phyloP scores from a whole-genome alignment of 306 rosid genomes.

The Castanea sativa region DNA sequence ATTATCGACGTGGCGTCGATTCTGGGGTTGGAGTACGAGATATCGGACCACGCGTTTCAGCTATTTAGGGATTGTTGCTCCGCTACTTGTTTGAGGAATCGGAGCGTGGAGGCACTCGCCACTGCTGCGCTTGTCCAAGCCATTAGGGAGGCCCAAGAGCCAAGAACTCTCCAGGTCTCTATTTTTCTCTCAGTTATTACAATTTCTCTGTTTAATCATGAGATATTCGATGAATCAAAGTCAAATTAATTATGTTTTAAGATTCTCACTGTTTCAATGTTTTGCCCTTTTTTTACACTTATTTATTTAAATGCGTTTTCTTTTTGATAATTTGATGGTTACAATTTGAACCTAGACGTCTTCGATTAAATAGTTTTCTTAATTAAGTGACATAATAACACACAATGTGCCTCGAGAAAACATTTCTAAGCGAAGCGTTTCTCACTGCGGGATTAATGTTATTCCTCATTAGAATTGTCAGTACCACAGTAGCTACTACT shows the following conservation, averaged over 20 bases:
- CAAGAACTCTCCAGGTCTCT: conserved; percentile 79
- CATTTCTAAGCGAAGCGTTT: not conserved
- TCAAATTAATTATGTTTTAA: too few relatives aligned
- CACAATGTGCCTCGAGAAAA: not conserved
- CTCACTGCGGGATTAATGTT: not conserved
- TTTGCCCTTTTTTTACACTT: too few relatives aligned
- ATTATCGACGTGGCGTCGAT: conserved; percentile 90
- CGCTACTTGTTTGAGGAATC: conserved; percentile 91
- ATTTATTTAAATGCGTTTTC: too few relatives aligned
- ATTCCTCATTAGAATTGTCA: not conserved
- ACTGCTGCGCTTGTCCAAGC: conserved; percentile 98
- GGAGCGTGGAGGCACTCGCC: conserved; percentile 97
- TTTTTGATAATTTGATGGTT: too few relatives aligned
- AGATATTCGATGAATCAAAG: not conserved
- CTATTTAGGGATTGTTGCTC: conserved; percentile 95
- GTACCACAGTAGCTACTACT: not conserved
- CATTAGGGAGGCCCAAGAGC: conserved; percentile 93
- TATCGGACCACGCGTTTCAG: conserved; percentile 89
- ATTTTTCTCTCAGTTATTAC: not conserved
- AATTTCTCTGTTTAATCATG: not conserved
- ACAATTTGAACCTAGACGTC: too few relatives aligned
- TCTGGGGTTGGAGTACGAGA: conserved; percentile 75
- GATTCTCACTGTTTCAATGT: too few relatives aligned
- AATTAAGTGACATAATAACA: not conserved
- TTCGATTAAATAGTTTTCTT: too few relatives aligned